These are phyloP conservation scores for Eucalyptus victrix DNA, from an alignment of 345 rosid species.

Conservation along the genomic window DNA sequence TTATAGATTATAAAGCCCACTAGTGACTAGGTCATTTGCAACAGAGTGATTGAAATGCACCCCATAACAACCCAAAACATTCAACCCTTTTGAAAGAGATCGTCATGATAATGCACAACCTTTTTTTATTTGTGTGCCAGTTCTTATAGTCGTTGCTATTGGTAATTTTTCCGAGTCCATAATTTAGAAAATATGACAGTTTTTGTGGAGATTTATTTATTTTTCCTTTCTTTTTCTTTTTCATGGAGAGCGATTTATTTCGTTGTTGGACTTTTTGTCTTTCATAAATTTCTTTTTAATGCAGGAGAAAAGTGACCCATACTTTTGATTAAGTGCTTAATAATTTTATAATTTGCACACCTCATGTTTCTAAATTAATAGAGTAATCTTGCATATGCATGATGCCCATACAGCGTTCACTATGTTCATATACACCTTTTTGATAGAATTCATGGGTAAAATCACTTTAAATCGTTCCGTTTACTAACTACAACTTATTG, in stretches of 20 bases:
- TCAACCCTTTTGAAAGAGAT: not conserved
- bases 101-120: not conserved
- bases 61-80: not conserved
- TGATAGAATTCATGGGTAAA: not conserved
- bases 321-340: not conserved
- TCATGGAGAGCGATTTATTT: too few relatives aligned
- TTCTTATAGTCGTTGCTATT: not conserved
- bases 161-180: too few relatives aligned
- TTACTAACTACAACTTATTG: not conserved
- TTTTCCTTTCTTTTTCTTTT: too few relatives aligned
- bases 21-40: not conserved
- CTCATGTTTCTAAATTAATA: not conserved
- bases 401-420: not conserved
- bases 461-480: not conserved
- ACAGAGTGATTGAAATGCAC: not conserved
- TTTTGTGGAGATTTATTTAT: too few relatives aligned
- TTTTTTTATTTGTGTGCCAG: not conserved
- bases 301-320: not conserved
- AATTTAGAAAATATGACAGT: too few relatives aligned
- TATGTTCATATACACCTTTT: not conserved
- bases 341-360: not conserved
- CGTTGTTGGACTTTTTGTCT: not conserved
- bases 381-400: not conserved
- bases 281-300: not conserved
- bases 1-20: not conserved